A percentile compares a stretch with the other conserved stretches of the same genome.
Evolutionary conservation across 2,329 filamentous ascomycete species (phyloP).

Genomic region (Fusarium newnesense): DNA sequence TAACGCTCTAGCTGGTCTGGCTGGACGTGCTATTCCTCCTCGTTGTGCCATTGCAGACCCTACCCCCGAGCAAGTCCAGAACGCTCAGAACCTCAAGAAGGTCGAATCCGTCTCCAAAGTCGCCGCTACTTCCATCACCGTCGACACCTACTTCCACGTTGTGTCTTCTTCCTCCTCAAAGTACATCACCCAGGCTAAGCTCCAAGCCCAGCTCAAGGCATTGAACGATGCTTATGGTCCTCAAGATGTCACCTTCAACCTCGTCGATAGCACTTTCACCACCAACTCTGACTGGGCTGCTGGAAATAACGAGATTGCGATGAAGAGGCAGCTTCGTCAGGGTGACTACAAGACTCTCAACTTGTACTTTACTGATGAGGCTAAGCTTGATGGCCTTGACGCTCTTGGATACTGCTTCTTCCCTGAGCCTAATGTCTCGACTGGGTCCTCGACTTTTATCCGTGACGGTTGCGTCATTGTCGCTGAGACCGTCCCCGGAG

Average conservation of each 20-base stretch:
- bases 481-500: slow-evolving; percentile 52
- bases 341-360: slow-evolving; percentile 55
- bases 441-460: slow-evolving; percentile 43
- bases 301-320: slow-evolving; percentile 52
- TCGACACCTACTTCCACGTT: slow-evolving; percentile 43
- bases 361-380: slow-evolving; percentile 47
- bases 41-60: slow-evolving; percentile 26
- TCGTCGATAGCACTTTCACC: slow-evolving; percentile 56
- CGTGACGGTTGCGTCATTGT: slow-evolving; percentile 54
- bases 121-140: slow-evolving; percentile 12
- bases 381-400: slow-evolving; percentile 22
- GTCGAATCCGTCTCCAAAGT: slow-evolving; percentile 13
- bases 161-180: slow-evolving; percentile 36
- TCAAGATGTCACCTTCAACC: slow-evolving; percentile 57
- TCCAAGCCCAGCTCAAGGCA: slow-evolving; percentile 53
- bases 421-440: slow-evolving; percentile 45
- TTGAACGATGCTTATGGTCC: slow-evolving; percentile 58
- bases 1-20: slow-evolving; percentile 14
- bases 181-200: slow-evolving; percentile 31
- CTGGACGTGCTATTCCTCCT: slow-evolving; percentile 3
- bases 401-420: slow-evolving; percentile 58
- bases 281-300: slow-evolving; percentile 59
- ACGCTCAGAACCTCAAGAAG: slow-evolving; percentile 14
- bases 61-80: slow-evolving; percentile 15
- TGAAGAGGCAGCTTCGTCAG: slow-evolving; percentile 59